Evolutionary conservation across 1,284 basidiomycete genomes (phyloP).

Genomic region (Gomphus bonarii): DNA sequence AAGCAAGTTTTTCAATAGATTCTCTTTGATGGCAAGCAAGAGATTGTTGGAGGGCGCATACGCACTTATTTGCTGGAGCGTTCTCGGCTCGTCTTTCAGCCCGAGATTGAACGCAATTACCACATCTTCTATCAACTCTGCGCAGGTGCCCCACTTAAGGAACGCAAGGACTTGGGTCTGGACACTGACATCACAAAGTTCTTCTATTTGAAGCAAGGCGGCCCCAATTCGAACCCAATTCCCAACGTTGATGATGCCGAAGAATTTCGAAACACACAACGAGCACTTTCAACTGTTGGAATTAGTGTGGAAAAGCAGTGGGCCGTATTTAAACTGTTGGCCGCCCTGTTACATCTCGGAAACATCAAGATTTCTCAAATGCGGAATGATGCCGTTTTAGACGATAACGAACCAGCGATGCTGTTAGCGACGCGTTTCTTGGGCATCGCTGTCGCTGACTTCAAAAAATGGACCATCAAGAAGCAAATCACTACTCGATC

Average conservation of each 20-base stretch:
- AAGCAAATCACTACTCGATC: conserved; percentile 92
- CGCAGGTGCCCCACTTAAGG: conserved; percentile 90
- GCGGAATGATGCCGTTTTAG: conserved; percentile 77
- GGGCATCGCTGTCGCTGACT: conserved; percentile 86
- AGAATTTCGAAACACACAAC: conserved; percentile 90
- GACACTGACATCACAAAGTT: conserved; percentile 83
- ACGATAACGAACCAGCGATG: conserved; percentile 79
- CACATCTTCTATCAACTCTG: conserved; percentile 99
- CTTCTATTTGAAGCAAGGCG: conserved; percentile 90
- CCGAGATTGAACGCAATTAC: conserved; percentile 94
- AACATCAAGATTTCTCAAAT: conserved; percentile 85
- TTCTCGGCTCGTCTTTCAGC: conserved; percentile 95
- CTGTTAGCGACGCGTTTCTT: conserved; percentile 80
- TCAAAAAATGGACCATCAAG: conserved; percentile 99
- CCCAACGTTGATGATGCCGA: conserved; percentile 90
- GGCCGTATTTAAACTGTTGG: conserved; percentile 93
- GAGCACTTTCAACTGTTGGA: conserved; percentile 92
- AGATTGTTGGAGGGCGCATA: conserved; percentile 96
- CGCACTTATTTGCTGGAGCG: conserved; percentile 97
- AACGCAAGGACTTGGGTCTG: conserved; percentile 89
- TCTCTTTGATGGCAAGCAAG: conserved; percentile 89
- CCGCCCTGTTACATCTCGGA: conserved; percentile 91
- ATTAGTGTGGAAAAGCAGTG: conserved; percentile 97
- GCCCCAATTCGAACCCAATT: conserved; percentile 78
- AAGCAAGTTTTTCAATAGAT: conserved; percentile 46